Base-by-base conservation (phyloP, 2,329 filamentous ascomycete genomes). In the Gnomoniopsis sp. region DNA sequence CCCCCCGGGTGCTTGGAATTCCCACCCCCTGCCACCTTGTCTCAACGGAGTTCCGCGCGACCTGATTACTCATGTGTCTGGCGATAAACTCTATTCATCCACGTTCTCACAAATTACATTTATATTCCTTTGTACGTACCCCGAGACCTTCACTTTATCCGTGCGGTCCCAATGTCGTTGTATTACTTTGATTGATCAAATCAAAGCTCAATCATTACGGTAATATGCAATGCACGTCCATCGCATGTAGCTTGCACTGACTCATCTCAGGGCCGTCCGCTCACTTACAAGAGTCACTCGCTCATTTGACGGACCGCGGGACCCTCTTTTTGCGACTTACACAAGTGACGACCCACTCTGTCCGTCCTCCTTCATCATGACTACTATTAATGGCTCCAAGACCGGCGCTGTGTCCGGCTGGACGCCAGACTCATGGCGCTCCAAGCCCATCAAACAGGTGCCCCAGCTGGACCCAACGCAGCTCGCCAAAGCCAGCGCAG, bases 371-470 rank as follows among this genome's bases (percentile, higher is more conserved):
- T 22, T 34, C 47, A 48, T 14, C 17, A 60, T 61, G 53, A 22
- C 60, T 4, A 49, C 53, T 23, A 33, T 48, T 53, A 59, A 60
- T 33, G 58, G 55, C 48, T 26, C 33, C 14, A 36, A 54, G 21
- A 47, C 51, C 48, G 54, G 44, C 34, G n/a, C 41, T 19, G 41
- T 3, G 41, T 33, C 36, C 21, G 33, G n/a, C 46, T 89, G 86
- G 86, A 74, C 78, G 12, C 87, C 84, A 8, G 77, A 78, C 69
- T 89, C 90, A 47, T 95, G 90, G 90, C 83, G 86, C 66, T 79
- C 82, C 57, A 92, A 90, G 72, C 89, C 89, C 44, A 89, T 93
- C 73, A 90, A 90, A 72, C 90, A 95, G 73, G 78, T 83, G 14
- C 88, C 91, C 30, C 75, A 93, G 71, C 80, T 85, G 3, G 85